Percentiles rank a stretch among this genome's conserved stretches.
Evolutionary conservation across 441 rosid species (phyloP).

Genomic region (Euphorbia celastroides): DNA sequence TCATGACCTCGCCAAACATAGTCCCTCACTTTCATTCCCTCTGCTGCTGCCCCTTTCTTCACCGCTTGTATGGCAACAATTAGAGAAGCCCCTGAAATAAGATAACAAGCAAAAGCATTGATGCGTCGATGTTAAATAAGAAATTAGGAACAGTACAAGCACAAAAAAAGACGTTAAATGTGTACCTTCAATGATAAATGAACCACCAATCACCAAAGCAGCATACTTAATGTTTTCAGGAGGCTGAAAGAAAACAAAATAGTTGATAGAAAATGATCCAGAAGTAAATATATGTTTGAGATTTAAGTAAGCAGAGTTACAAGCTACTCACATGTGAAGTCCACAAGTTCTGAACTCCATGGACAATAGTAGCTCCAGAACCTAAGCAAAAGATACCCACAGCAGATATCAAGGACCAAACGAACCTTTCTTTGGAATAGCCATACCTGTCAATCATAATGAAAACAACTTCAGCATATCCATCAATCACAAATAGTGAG

Average conservation of each 20-base stretch:
- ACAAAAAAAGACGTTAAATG: not conserved
- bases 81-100: conserved; percentile 79
- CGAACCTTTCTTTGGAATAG: conserved; percentile 97
- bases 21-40: conserved; percentile 92
- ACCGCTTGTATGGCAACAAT: conserved; percentile 96
- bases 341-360: conserved; percentile 94
- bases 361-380: conserved; percentile 93
- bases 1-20: conserved; percentile 99
- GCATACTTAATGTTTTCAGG: conserved; percentile 80
- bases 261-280: conserved; percentile 22
- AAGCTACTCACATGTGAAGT: conserved; percentile 49
- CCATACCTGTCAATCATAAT: conserved; percentile 65
- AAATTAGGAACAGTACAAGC: not conserved
- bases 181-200: conserved; percentile 90
- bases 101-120: not conserved
- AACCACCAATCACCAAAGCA: conserved; percentile 93
- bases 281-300: conserved; percentile 12
- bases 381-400: conserved; percentile 99
- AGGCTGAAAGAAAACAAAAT: conserved; percentile 46
- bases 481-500: conserved; percentile 10
- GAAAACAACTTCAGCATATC: conserved; percentile 16
- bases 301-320: not conserved
- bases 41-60: conserved; percentile 93
- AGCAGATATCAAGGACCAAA: conserved; percentile 99
- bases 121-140: not conserved